These are phyloP conservation scores for Paramecium tetraurelia DNA, from an alignment of 73 alveolate genomes.

Conservation along the genomic window DNA sequence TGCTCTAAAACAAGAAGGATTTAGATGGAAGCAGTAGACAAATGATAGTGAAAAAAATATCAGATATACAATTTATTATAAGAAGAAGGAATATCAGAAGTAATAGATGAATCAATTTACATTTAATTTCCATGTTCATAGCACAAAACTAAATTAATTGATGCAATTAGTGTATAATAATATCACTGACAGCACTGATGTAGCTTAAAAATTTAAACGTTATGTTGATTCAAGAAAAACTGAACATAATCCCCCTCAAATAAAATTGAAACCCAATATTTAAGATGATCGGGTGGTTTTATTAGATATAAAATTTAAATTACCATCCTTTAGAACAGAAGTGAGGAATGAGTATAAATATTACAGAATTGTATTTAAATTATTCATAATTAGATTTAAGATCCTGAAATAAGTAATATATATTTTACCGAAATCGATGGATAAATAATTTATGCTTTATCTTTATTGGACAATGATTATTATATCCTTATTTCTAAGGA, in stretches of 20 bases:
- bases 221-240: background rate
- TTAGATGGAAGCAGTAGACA: conserved; percentile 33
- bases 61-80: conserved; percentile 29
- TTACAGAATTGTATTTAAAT: background rate
- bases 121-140: background rate
- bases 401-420: background rate
- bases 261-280: background rate
- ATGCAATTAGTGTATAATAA: background rate
- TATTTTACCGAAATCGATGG: background rate
- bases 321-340: background rate
- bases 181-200: background rate
- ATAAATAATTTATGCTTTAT: background rate
- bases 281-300: background rate
- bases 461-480: background rate
- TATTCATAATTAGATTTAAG: background rate
- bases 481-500: background rate
- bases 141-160: background rate
- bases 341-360: background rate
- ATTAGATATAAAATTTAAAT: background rate
- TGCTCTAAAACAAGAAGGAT: background rate
- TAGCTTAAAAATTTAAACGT: background rate
- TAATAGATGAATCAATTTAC: background rate
- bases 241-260: background rate
- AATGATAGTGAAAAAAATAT: background rate
- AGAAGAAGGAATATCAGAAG: background rate